Evolutionary conservation across 2,329 filamentous ascomycete species (phyloP).

Genomic region (Penicillium verrucosum): DNA sequence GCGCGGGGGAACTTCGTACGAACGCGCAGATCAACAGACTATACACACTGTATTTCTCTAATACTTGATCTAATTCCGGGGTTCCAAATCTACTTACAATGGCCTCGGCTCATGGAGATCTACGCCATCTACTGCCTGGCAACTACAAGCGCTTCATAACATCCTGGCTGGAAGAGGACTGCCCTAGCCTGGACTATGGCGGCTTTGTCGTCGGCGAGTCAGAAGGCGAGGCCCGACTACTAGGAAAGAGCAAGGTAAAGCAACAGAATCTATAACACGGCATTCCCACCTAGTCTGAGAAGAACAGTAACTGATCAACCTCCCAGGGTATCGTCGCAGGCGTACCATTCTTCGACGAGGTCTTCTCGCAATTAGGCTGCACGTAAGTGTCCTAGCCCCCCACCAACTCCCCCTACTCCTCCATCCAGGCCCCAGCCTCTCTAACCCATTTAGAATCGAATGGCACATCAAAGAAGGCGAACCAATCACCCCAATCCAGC

Average conservation of each 20-base stretch:
- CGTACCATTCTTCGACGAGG: slow-evolving; percentile 91
- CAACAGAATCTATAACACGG: not conserved
- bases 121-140: slow-evolving; percentile 73
- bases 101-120: slow-evolving; percentile 58
- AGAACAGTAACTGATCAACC: not conserved
- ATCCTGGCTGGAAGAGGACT: slow-evolving; percentile 91
- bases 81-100: slow-evolving; percentile 33
- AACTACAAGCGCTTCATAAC: slow-evolving; percentile 79
- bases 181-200: slow-evolving; percentile 93
- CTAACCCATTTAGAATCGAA: slow-evolving; percentile 56
- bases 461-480: slow-evolving; percentile 81
- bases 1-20: slow-evolving; percentile 3
- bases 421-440: not conserved
- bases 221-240: slow-evolving; percentile 44
- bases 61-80: not conserved
- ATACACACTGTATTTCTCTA: not conserved
- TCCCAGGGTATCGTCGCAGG: slow-evolving; percentile 76
- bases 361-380: slow-evolving; percentile 86
- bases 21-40: not conserved
- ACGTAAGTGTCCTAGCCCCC: slow-evolving; percentile 46
- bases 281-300: not conserved
- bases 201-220: slow-evolving; percentile 84
- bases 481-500: slow-evolving; percentile 59
- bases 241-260: slow-evolving; percentile 56
- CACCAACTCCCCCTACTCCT: too few relatives aligned